These are phyloP conservation scores for Claviceps quebecensis DNA, from an alignment of 2,329 filamentous ascomycete genomes.

Conservation along the genomic window DNA sequence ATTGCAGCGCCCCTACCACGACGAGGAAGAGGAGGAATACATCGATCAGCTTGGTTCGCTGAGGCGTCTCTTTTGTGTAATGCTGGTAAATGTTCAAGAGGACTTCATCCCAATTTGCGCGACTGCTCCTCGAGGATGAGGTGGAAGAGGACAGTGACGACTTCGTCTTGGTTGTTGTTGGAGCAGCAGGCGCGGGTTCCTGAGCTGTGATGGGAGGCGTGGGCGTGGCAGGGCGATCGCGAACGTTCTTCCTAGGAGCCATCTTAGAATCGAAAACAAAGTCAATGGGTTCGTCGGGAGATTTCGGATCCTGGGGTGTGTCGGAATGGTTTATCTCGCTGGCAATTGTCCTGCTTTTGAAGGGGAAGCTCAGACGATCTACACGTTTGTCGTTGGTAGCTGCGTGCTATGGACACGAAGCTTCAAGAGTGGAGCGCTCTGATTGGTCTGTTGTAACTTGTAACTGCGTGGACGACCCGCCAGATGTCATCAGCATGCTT, in stretches of 20 bases:
- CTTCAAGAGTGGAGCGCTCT: constrained; percentile 15
- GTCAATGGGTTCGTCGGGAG: not conserved
- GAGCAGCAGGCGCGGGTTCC: not conserved
- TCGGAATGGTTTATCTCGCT: not conserved
- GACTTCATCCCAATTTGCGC: constrained; percentile 42
- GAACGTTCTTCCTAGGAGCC: constrained; percentile 36
- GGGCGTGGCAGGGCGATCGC: constrained; percentile 13
- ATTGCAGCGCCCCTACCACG: constrained; percentile 76
- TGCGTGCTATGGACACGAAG: constrained; percentile 20
- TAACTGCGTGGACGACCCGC: not conserved
- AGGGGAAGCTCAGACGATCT: no score
- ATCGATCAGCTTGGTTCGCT: constrained; percentile 85
- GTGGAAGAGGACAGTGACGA: not conserved
- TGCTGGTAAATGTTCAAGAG: constrained; percentile 57
- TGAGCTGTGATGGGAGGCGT: constrained; percentile 1
- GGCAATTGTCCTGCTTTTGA: not conserved
- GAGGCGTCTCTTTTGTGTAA: constrained; percentile 70
- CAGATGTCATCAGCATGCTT: not conserved
- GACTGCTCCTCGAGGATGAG: constrained; percentile 11
- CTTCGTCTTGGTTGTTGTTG: not conserved
- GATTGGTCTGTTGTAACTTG: constrained; percentile 16
- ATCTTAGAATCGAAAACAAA: constrained; percentile 17
- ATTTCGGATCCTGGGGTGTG: not conserved
- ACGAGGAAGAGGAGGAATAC: constrained; percentile 81
- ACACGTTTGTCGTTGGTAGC: no score